Evolutionary conservation across 306 rosid species (phyloP).

Genomic region (Luffa aegyptiaca): DNA sequence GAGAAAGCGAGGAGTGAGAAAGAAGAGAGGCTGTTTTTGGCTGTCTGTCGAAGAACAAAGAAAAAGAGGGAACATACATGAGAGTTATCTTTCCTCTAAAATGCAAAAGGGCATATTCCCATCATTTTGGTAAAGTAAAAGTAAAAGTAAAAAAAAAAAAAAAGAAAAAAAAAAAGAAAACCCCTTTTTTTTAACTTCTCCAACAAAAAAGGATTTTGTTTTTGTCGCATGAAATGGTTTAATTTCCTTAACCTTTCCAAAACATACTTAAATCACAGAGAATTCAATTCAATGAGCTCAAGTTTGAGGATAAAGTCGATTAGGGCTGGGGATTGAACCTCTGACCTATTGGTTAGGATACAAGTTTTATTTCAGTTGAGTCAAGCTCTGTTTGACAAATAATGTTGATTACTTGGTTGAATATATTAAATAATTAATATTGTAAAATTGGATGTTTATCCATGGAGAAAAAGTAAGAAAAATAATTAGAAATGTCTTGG

Average conservation of each 20-base stretch:
- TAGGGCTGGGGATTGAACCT: no score
- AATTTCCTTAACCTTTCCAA: not conserved
- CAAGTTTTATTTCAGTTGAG: no score
- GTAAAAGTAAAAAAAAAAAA: not conserved
- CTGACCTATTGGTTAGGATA: no score
- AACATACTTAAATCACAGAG: not conserved
- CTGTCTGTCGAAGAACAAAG: not conserved
- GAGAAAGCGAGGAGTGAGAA: not conserved
- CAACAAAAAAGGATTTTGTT: no score
- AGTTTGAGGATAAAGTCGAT: no score
- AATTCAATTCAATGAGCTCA: no score
- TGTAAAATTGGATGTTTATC: not conserved
- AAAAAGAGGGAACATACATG: not conserved
- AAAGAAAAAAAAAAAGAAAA: no score
- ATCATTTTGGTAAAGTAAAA: conserved; percentile 5
- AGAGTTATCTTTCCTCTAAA: not conserved
- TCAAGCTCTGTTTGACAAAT: no score
- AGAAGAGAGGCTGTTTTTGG: not conserved
- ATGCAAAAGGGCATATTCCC: not conserved
- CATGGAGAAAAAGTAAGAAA: not conserved
- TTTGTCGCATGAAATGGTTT: no score
- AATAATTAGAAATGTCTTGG: not conserved
- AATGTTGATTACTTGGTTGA: no score
- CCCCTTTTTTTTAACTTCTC: not conserved
- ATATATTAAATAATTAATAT: no score